phyloP scores from a whole-genome alignment of 148 eudicot genomes.

The Silene uniflora region DNA sequence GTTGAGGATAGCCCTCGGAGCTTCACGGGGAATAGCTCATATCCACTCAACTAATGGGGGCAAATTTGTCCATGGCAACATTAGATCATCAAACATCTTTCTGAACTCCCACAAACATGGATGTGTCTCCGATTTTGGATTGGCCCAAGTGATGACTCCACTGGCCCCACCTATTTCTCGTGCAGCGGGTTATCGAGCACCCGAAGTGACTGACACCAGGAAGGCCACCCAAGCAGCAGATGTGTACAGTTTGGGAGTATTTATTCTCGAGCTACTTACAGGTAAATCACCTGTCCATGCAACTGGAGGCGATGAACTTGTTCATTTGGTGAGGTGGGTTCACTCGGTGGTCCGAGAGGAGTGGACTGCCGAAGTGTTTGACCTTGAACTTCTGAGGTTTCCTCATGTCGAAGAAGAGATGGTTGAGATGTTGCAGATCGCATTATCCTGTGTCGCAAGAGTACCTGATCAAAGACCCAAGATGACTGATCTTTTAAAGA shows the following conservation, averaged over 20 bases:
- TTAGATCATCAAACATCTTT: conserved; percentile 78
- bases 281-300: conserved; percentile 72
- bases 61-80: conserved; percentile 78
- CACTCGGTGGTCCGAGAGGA: conserved; percentile 53
- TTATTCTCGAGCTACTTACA: conserved; percentile 73
- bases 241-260: conserved; percentile 84
- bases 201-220: conserved; percentile 73
- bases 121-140: conserved; percentile 66
- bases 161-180: conserved; percentile 69
- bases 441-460: conserved; percentile 62
- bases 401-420: conserved; percentile 77
- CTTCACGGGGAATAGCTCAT: conserved; percentile 73
- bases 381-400: conserved; percentile 63
- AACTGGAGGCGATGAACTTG: conserved; percentile 51
- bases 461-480: conserved; percentile 67
- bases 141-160: conserved; percentile 63
- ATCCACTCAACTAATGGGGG: conserved; percentile 56
- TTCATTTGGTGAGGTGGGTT: conserved; percentile 77
- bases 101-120: conserved; percentile 59
- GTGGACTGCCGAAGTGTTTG: conserved; percentile 63
- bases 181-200: conserved; percentile 84
- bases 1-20: conserved; percentile 62
- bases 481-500: conserved; percentile 58
- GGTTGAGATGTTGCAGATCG: conserved; percentile 84
- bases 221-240: conserved; percentile 73